Percentiles rank a stretch among this genome's conserved stretches.
Evolutionary conservation across 1,284 basidiomycete genomes (phyloP).

Genomic region (Ceratobasidium sp.): DNA sequence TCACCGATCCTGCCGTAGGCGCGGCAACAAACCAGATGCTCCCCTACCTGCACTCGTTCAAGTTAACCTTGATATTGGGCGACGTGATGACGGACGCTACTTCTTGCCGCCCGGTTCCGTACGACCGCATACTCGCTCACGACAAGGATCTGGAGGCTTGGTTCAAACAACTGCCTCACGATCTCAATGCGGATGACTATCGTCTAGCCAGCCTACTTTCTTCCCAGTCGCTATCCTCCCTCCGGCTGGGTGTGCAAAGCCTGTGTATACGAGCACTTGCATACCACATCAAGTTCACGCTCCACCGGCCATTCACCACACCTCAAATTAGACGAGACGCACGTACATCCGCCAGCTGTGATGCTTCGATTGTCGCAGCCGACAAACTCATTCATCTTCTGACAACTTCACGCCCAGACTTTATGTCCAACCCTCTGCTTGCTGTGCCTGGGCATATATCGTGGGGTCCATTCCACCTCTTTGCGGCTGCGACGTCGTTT

Average conservation of each 20-base stretch:
- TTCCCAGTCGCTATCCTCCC: slow-evolving; percentile 61
- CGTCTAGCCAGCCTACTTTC: slow-evolving; percentile 75
- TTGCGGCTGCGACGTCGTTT: slow-evolving; percentile 88
- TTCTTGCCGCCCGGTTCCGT: slow-evolving; percentile 77
- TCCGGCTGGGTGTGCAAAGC: slow-evolving; percentile 78
- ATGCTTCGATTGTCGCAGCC: slow-evolving; percentile 77
- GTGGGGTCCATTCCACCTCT: slow-evolving; percentile 83
- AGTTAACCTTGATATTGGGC: slow-evolving; percentile 79
- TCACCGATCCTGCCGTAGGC: slow-evolving; percentile 36
- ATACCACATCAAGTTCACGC: slow-evolving; percentile 82
- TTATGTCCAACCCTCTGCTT: slow-evolving; percentile 72
- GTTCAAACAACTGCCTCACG: slow-evolving; percentile 76
- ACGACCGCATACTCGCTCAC: slow-evolving; percentile 76
- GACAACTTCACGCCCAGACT: slow-evolving; percentile 75
- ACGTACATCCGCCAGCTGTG: slow-evolving; percentile 69
- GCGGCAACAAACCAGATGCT: slow-evolving; percentile 56
- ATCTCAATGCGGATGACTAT: slow-evolving; percentile 80
- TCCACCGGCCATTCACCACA: slow-evolving; percentile 79
- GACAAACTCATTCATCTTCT: slow-evolving; percentile 80
- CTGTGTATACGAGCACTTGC: slow-evolving; percentile 79
- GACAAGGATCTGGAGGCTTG: slow-evolving; percentile 75
- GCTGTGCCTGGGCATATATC: slow-evolving; percentile 83
- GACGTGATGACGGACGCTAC: slow-evolving; percentile 86
- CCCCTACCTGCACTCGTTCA: slow-evolving; percentile 79
- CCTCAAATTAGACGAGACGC: slow-evolving; percentile 52